Conservation (phyloP, 176 grass and related monocot species). For the Juncus effusus region DNA sequence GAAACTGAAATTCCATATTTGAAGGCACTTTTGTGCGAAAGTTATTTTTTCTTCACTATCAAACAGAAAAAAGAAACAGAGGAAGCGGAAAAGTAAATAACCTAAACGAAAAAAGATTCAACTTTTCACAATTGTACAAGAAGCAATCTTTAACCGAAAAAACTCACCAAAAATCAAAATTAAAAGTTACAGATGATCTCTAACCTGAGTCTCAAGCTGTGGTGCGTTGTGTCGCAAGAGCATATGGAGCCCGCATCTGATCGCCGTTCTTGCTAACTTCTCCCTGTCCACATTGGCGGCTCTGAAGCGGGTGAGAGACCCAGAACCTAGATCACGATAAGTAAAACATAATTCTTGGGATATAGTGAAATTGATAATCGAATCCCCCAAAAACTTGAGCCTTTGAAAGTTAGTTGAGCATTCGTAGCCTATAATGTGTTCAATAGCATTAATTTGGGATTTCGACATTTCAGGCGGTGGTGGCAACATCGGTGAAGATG, state of each 20-base stretch:
- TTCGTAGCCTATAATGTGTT: constrained; percentile 50
- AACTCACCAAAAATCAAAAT: neutral
- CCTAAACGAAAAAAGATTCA: no score
- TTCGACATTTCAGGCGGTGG: constrained; percentile 12
- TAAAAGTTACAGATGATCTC: constrained; percentile 1
- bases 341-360: constrained; percentile 41
- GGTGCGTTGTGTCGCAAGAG: constrained; percentile 56
- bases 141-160: neutral
- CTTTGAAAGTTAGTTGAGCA: constrained; percentile 47
- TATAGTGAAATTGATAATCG: constrained; percentile 45
- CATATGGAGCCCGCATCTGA: constrained; percentile 35
- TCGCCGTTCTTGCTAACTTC: constrained; percentile 62
- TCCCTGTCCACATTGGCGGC: constrained; percentile 83
- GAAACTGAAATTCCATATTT: no score
- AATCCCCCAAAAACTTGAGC: constrained; percentile 72
- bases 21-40: no score
- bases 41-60: no score
- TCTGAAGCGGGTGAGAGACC: constrained; percentile 57
- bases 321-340: constrained; percentile 46
- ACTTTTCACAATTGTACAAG: neutral
- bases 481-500: no score
- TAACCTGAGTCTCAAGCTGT: constrained; percentile 44
- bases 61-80: no score
- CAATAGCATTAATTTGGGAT: constrained; percentile 34
- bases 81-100: no score